Evolutionary conservation across 257 asterid genomes (phyloP).

Genomic region (Prunella vulgaris): DNA sequence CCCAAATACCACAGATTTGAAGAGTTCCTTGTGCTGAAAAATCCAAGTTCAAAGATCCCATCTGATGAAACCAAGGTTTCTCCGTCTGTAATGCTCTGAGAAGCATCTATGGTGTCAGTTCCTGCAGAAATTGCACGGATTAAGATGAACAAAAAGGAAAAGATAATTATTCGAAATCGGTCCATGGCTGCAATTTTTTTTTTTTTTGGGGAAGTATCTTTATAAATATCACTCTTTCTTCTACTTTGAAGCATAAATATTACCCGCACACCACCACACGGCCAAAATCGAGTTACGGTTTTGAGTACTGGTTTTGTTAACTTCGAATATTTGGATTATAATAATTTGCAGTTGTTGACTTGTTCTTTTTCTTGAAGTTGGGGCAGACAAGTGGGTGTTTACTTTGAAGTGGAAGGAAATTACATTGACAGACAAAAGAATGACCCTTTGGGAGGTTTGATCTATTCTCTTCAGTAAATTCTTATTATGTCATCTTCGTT

Average conservation of each 20-base stretch:
- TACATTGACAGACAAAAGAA: too few relatives aligned
- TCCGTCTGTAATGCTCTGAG: conserved; percentile 1
- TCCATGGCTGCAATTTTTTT: neutral
- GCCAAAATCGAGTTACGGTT: too few relatives aligned
- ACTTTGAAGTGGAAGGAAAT: too few relatives aligned
- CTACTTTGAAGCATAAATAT: neutral
- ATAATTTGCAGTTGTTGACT: too few relatives aligned
- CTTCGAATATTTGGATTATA: too few relatives aligned
- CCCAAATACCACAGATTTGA: neutral
- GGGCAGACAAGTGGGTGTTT: too few relatives aligned
- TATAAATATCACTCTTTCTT: neutral
- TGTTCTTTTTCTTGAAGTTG: too few relatives aligned
- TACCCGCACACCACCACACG: neutral
- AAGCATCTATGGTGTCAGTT: neutral
- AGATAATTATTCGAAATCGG: neutral
- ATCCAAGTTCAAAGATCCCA: conserved; percentile 3
- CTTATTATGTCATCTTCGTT: too few relatives aligned
- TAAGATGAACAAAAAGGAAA: neutral
- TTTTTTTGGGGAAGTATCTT: too few relatives aligned
- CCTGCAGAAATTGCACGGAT: neutral
- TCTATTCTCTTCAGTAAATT: too few relatives aligned
- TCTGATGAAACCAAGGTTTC: neutral
- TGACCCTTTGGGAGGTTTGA: too few relatives aligned
- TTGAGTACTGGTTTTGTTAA: too few relatives aligned
- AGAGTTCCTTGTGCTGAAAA: neutral